Base-by-base conservation (phyloP, 169 alveolate genomes). In the Plasmodium reichenowi region DNA sequence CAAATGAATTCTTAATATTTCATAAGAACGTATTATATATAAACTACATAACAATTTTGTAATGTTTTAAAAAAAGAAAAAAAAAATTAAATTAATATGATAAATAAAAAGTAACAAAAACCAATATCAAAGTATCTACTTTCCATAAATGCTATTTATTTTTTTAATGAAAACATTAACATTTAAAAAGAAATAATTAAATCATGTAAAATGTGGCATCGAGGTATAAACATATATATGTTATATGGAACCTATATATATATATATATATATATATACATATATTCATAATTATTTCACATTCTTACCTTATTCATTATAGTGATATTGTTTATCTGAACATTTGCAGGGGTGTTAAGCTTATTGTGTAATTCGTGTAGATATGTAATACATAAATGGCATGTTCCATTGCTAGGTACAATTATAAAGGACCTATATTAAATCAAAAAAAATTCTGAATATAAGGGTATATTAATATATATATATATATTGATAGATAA, bases 361-460 rank as follows among this genome's bases (percentile, higher is more conserved):
- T 88, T 96, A 10, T 95, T 94, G 50, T 96, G 98, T 80, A 94
- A 95, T 76, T 93, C 96, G 48, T 96, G 98, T 88, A 93, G 98
- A 60, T 96, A 96, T 89, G 98, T 96, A 58, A 93, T 96, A 15
- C 94, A 95, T 48, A 89, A 92, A 58, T 93, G 97, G 97, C 97
- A 96, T 73, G 96, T 96, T 59, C 98, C 98, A 1, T 92, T 96
- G 32, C 89, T 96, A 13, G 98, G 96, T 94, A 87, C 1, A 38
- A 45, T 24, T 54, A 62, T 62, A n/a, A 60, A 26, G 10, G 12
- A 2, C 22, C n/a, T 32, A 43, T n/a, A 62, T n/a, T 62, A 62
- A n/a, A 38, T 38, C 7, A 38, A 38, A 38, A 38, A 38, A 38
- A 5, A 38, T 38, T 38, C 9, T 38, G 47, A 38, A 38, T 38